Evolutionary conservation across 2,329 filamentous ascomycete genomes (phyloP).

Genomic region (Chrysoporthe deuterocubensis): DNA sequence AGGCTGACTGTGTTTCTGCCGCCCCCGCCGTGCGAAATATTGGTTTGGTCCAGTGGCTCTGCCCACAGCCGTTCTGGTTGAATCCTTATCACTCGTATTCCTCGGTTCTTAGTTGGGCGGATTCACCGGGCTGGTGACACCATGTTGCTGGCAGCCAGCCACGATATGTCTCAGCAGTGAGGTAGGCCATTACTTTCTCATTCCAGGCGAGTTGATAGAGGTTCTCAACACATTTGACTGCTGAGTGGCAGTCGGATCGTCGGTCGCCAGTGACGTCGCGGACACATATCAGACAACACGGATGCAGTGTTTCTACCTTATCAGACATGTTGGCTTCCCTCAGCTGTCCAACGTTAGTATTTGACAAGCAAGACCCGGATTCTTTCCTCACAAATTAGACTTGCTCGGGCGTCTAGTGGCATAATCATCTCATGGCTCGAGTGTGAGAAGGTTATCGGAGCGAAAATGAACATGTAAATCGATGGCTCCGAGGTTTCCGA

Average conservation of each 20-base stretch:
- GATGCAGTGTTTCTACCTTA: not conserved
- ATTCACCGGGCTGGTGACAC: not conserved
- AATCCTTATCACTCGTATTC: constrained; percentile 6
- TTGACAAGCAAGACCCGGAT: not conserved
- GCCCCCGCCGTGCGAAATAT: not conserved
- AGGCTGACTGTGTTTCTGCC: constrained; percentile 1
- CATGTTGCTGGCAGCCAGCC: not conserved
- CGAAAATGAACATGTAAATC: not conserved
- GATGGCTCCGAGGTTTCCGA: not conserved
- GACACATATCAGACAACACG: not conserved
- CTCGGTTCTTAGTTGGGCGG: not conserved
- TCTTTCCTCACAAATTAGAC: not conserved
- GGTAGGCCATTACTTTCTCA: not conserved
- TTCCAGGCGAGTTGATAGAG: not conserved
- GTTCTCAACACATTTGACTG: not conserved
- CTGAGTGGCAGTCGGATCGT: constrained; percentile 1
- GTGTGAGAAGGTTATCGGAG: not conserved
- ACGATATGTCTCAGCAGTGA: not conserved
- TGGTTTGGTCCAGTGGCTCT: constrained; percentile 10
- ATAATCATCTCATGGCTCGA: not conserved
- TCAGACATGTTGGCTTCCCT: not conserved
- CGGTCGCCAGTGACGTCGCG: constrained; percentile 3
- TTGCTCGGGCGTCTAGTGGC: not conserved
- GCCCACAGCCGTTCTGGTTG: not conserved
- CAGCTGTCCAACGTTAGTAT: not conserved